A percentile compares a stretch with the other conserved stretches of the same genome.
These are phyloP conservation scores for Ricinus communis DNA, from an alignment of 345 rosid genomes.

Conservation along the genomic window DNA sequence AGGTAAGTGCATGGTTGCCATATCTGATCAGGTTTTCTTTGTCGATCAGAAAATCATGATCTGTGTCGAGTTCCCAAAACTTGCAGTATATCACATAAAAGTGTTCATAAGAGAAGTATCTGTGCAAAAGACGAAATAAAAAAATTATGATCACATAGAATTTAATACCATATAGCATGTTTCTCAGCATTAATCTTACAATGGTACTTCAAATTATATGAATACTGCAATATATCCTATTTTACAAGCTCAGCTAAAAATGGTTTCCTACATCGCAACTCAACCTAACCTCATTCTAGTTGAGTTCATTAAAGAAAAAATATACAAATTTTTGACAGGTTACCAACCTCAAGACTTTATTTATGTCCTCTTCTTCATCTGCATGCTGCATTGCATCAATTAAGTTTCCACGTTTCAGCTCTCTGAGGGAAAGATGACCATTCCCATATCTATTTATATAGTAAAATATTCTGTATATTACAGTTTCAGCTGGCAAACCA, in stretches of 20 bases:
- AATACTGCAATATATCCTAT: conserved; percentile 10
- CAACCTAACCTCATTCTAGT: not conserved
- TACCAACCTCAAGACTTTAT: conserved; percentile 86
- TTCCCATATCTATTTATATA: conserved; percentile 83
- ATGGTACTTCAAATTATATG: not conserved
- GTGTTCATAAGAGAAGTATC: conserved; percentile 96
- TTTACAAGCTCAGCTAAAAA: conserved; percentile 1
- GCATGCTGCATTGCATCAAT: conserved; percentile 89
- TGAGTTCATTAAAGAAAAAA: not conserved
- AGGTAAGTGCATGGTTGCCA: conserved; percentile 97
- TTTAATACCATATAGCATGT: conserved; percentile 4
- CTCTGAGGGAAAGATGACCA: conserved; percentile 86
- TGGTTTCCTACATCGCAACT: not conserved
- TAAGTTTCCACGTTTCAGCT: conserved; percentile 89
- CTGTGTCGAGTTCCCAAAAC: conserved; percentile 98
- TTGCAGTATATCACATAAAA: conserved; percentile 98
- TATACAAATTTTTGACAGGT: conserved; percentile 1
- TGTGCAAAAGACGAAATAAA: conserved; percentile 26
- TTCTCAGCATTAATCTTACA: conserved; percentile 1
- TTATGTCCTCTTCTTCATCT: conserved; percentile 97
- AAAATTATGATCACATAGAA: too few species aligned
- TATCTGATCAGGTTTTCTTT: conserved; percentile 96
- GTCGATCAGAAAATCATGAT: conserved; percentile 97
- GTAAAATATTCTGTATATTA: conserved; percentile 93
- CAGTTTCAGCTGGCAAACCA: conserved; percentile 89